A percentile compares a stretch with the other conserved stretches of the same genome.
Evolutionary conservation across 1,139 yeast species (phyloP).

Genomic region (Meyerozyma guilliermondii): DNA sequence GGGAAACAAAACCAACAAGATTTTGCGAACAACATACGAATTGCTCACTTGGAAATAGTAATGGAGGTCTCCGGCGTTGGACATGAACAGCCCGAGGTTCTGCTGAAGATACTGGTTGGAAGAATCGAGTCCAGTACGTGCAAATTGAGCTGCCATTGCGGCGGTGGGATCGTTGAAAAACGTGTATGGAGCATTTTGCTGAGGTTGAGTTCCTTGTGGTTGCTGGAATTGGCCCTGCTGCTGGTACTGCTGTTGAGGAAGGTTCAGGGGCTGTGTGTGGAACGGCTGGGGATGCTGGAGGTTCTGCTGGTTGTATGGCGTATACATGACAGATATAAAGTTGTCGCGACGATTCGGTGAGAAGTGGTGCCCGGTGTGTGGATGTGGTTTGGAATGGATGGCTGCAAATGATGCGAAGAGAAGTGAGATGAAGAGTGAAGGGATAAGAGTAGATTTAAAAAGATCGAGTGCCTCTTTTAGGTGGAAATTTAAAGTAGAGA

Average conservation of each 20-base stretch:
- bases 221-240: slow-evolving; percentile 1
- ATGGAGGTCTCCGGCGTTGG: slow-evolving; percentile 52
- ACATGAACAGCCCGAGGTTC: slow-evolving; percentile 55
- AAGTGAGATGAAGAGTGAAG: not conserved
- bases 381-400: not conserved
- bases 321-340: slow-evolving; percentile 1
- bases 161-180: slow-evolving; percentile 78
- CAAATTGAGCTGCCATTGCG: slow-evolving; percentile 83
- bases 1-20: slow-evolving; percentile 75
- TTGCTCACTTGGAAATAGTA: slow-evolving; percentile 92
- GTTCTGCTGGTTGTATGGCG: slow-evolving; percentile 1
- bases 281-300: slow-evolving; percentile 4
- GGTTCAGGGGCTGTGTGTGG: not conserved
- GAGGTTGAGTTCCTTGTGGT: not conserved
- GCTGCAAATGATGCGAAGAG: not conserved
- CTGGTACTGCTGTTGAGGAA: slow-evolving; percentile 1
- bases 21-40: slow-evolving; percentile 71
- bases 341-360: not conserved
- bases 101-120: slow-evolving; percentile 72
- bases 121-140: slow-evolving; percentile 73
- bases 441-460: too few relatives aligned
- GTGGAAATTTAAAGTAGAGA: too few relatives aligned
- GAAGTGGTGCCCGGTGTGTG: not conserved
- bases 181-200: not conserved
- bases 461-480: too few relatives aligned